A percentile compares a stretch with the other conserved stretches of the same genome.
Evolutionary conservation across 1,139 yeast species (phyloP).

Genomic region (Suhomyces bokatorum): DNA sequence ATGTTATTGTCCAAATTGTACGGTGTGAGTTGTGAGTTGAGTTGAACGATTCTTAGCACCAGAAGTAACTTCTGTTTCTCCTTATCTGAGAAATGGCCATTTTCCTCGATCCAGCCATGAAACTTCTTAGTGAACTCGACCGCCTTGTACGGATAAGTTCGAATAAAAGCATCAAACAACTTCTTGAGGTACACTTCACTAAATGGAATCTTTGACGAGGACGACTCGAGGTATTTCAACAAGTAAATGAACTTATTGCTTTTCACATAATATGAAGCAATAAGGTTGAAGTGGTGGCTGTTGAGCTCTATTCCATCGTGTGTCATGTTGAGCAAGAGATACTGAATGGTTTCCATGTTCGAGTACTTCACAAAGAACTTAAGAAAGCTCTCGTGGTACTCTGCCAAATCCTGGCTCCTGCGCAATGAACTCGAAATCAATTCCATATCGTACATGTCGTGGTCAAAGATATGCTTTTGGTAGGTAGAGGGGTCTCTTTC

Average conservation of each 20-base stretch:
- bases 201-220: slow-evolving; percentile 21
- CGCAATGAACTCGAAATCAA: slow-evolving; percentile 19
- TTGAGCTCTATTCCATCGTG: slow-evolving; percentile 18
- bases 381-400: slow-evolving; percentile 22
- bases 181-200: slow-evolving; percentile 25
- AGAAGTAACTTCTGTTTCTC: slow-evolving; percentile 13
- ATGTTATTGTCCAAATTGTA: slow-evolving; percentile 23
- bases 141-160: slow-evolving; percentile 37
- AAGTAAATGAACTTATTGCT: slow-evolving; percentile 30
- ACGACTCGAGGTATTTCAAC: slow-evolving; percentile 25
- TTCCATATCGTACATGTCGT: slow-evolving; percentile 23
- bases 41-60: slow-evolving; percentile 22
- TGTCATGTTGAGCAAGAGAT: slow-evolving; percentile 19
- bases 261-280: slow-evolving; percentile 26
- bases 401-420: slow-evolving; percentile 16
- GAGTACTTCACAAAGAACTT: slow-evolving; percentile 21
- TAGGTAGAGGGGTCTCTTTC: slow-evolving; percentile 27
- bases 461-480: slow-evolving; percentile 27
- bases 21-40: slow-evolving; percentile 36
- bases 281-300: slow-evolving; percentile 20
- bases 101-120: slow-evolving; percentile 25
- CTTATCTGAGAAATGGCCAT: slow-evolving; percentile 6
- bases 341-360: slow-evolving; percentile 26
- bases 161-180: slow-evolving; percentile 33
- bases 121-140: slow-evolving; percentile 25